These are phyloP conservation scores for Epichloe sibirici DNA, from an alignment of 2,329 filamentous ascomycete genomes.

Conservation along the genomic window DNA sequence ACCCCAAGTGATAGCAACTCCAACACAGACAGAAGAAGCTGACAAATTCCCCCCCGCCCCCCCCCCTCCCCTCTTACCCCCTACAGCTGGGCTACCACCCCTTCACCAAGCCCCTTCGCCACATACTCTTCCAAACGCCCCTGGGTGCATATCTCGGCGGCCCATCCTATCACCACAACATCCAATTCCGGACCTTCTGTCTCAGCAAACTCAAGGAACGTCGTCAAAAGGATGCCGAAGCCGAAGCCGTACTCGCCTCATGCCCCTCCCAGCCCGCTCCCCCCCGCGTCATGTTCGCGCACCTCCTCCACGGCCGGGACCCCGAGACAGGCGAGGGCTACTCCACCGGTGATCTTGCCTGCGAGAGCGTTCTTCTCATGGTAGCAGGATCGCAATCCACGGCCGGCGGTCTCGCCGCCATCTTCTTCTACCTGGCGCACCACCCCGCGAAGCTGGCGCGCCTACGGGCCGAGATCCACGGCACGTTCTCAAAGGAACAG, in stretches of 20 bases:
- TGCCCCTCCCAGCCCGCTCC: neutral
- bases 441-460: constrained; percentile 5
- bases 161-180: neutral
- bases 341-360: constrained; percentile 11
- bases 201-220: constrained; percentile 7
- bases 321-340: constrained; percentile 15
- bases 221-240: neutral
- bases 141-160: neutral
- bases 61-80: neutral
- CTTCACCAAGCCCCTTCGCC: neutral
- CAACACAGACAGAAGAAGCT: too few species aligned
- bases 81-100: constrained; percentile 3
- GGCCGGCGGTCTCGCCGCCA: constrained; percentile 8
- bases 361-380: constrained; percentile 14
- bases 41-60: too few species aligned
- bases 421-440: constrained; percentile 12
- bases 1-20: too few species aligned
- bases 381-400: constrained; percentile 13
- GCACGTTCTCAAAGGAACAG: constrained; percentile 1
- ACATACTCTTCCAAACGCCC: neutral
- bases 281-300: constrained; percentile 13
- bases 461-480: constrained; percentile 7
- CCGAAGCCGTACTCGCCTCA: neutral
- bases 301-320: constrained; percentile 11
- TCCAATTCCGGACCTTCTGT: neutral